These are phyloP conservation scores for Umbelopsis sp. DNA, from an alignment of 192 early-diverging fungal species.

Conservation along the genomic window DNA sequence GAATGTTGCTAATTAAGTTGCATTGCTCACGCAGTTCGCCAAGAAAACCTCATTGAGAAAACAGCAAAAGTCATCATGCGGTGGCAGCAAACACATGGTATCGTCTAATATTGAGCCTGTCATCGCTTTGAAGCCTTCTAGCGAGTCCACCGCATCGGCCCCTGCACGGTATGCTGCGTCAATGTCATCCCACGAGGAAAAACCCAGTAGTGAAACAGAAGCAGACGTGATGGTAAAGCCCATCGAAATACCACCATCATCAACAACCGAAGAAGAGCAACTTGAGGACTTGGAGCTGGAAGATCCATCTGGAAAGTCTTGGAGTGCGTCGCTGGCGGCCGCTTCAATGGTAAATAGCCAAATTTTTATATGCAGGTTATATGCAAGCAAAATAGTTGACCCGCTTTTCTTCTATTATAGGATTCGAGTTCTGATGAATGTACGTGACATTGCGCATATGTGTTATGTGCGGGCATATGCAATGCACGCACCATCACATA, in stretches of 20 bases:
- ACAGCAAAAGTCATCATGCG: not conserved
- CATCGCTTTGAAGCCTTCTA: not conserved
- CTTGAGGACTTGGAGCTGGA: conserved; percentile 12
- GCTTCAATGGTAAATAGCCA: conserved; percentile 1
- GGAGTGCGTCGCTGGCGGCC: conserved; percentile 21
- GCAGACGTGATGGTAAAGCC: not conserved
- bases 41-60: not conserved
- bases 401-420: not conserved
- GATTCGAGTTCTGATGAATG: conserved; percentile 17
- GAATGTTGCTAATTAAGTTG: too few species aligned
- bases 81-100: not conserved
- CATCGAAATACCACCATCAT: conserved; percentile 19
- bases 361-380: not conserved
- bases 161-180: not conserved
- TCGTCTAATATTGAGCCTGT: not conserved
- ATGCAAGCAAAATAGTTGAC: not conserved
- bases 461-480: not conserved
- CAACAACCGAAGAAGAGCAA: conserved; percentile 12
- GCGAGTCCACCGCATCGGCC: conserved; percentile 3
- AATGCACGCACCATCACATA: not conserved
- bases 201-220: not conserved
- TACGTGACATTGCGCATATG: not conserved
- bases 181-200: not conserved
- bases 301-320: conserved; percentile 19
- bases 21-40: not conserved